A percentile compares a stretch with the other conserved stretches of the same genome.
Conservation (phyloP, 192 early-diverging fungal genomes). For the Coemansia sp. region DNA sequence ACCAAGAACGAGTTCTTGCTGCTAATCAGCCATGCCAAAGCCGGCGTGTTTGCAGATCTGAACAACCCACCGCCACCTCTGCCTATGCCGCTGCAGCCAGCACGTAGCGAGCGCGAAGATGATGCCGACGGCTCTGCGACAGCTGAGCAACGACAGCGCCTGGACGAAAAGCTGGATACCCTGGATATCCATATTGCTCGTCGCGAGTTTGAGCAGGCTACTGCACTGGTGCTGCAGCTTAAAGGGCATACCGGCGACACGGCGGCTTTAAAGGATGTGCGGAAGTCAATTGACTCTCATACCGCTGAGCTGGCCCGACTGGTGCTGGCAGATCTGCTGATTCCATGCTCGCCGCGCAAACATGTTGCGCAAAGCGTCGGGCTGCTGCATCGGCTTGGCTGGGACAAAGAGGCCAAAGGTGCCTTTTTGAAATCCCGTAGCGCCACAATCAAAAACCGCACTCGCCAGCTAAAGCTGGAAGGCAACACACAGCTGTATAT, state of each 20-base stretch:
- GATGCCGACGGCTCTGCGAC: conserved; percentile 14
- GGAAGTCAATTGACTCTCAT: conserved; percentile 28
- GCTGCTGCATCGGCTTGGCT: conserved; percentile 70
- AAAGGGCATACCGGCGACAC: not conserved
- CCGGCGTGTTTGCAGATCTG: conserved; percentile 37
- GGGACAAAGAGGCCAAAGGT: conserved; percentile 69
- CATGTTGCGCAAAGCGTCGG: conserved; percentile 78
- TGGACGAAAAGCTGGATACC: conserved; percentile 78
- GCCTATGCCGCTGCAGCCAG: conserved; percentile 1
- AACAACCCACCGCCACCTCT: conserved; percentile 16
- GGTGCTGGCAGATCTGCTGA: conserved; percentile 70
- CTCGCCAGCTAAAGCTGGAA: conserved; percentile 77
- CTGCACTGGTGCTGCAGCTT: conserved; percentile 46
- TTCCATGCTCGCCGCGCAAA: conserved; percentile 74
- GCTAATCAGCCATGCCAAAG: conserved; percentile 48
- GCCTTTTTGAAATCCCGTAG: conserved; percentile 80
- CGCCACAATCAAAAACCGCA: conserved; percentile 66
- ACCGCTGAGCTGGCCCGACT: conserved; percentile 53
- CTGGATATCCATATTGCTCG: conserved; percentile 92
- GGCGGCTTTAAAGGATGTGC: conserved; percentile 22
- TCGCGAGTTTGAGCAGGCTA: conserved; percentile 84
- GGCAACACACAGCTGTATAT: conserved; percentile 86
- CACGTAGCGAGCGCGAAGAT: conserved; percentile 2
- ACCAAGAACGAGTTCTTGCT: conserved; percentile 47
- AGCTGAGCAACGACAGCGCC: conserved; percentile 13